Evolutionary conservation across 1,284 basidiomycete genomes (phyloP), one percentile per base, ranked within the genome.

Genomic region (Psilocybe mexicana): DNA sequence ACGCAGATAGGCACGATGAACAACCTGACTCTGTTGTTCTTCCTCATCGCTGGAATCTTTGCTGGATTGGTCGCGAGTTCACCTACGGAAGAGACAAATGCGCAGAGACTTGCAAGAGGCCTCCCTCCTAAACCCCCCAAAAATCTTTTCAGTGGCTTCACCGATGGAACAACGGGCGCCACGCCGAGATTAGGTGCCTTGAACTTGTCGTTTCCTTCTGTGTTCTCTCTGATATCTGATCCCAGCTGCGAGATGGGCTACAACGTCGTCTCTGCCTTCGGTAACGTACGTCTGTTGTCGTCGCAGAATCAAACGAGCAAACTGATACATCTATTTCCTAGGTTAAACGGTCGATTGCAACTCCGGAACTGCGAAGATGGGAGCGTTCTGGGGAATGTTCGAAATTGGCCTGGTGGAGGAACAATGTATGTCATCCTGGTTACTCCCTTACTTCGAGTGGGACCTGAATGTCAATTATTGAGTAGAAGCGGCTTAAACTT

Each of bases 71-170:
- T 52, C 6, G 23, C 24, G 3, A 55, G 61, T 49, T 63, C 61
- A 10, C 64, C 67, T 14, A 43, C 62, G 28, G 49, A 58, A 24
- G 71, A 70, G 58, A 74, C 75, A 11, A 77, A 77, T 62, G 74
- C 64, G 26, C 68, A 77, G 58, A 69, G 78, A 51, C 65, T 79
- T 56, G 75, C 77, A 40, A 71, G 74, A 51, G 76, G 76, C 14
- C 69, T 79, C 14, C 72, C 75, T 30, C 73, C 75, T 1, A 64
- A 61, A 18, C 62, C 62, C 24, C 65, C 66, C 18, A 61, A 57
- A 49, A 63, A 65, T 35, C 50, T 63, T 49, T 26, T 28, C 18
- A 18, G 45, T 10, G 26, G 30, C 7, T 24, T 46, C 10, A 40
- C 3, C 25, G 36, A 26, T 30, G 26, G 55, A 45, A 42, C 40